Base-by-base conservation (phyloP, 2,329 filamentous ascomycete species). In the Colletotrichum incanum region DNA sequence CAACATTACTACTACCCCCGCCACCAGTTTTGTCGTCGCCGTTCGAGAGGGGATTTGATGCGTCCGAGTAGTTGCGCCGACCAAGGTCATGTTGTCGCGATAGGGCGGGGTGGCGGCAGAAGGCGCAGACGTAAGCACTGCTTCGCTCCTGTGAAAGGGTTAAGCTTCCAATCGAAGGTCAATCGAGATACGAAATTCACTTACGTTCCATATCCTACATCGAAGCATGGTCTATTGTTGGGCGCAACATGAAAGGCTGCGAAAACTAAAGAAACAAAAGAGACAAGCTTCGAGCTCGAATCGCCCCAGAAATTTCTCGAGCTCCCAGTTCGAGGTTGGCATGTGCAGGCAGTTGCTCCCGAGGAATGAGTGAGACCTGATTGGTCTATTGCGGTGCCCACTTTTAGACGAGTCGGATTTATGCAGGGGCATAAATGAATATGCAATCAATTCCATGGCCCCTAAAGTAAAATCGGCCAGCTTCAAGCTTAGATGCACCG, bases 71-170 rank as follows among this genome's bases (percentile, higher is more conserved):
- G 68, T n/a, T 70, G 39, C 71, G 73, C n/a, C 60, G 55, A 16
- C 60, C 49, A 43, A 56, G 23, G 28, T 52, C 43, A 60, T 26
- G 62, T 37, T 65, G 65, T 68, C 50, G 67, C 23, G 56, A 23
- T 16, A 65, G 65, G 59, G 70, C 59, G 49, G 65, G 67, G 65
- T 79, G 79, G 72, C 79, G 81, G 76, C 83, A 85, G 75, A 79
- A 76, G 60, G 81, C 78, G 81, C 84, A 86, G 62, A 85, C 78
- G 76, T 84, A 85, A 61, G 80, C 78, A 77, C 80, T 79, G 75
- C 78, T 76, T 72, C 78, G 81, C 76, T 80, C 79, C 83, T 84
- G 64, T 26, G 16, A 45, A 18, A 18, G 28, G 6, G 8, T 28
- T 37, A 39, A 9, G 20, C 18, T 64, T 55, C 2, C 5, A 20